phyloP scores from a whole-genome alignment of 140 eudicot species.

The Flaveria floridana region DNA sequence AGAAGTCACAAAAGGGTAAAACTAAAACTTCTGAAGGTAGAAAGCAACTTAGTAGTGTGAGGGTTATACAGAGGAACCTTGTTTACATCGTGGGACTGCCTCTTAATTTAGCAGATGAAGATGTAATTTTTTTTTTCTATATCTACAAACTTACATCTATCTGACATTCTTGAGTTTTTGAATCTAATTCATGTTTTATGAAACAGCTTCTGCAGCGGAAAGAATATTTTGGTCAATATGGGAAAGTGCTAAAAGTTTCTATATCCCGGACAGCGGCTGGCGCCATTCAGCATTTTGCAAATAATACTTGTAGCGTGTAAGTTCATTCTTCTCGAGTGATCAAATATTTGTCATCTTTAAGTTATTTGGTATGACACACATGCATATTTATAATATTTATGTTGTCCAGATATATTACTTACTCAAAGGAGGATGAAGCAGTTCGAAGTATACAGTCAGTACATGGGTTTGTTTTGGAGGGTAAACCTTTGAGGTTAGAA shows the following conservation, averaged over 20 bases:
- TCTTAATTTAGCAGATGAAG: conserved; percentile 88
- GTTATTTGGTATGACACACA: neutral
- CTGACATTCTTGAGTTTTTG: conserved; percentile 1
- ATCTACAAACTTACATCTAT: neutral
- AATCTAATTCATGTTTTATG: conserved; percentile 12
- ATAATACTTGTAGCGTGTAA: conserved; percentile 98
- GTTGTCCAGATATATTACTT: conserved; percentile 76
- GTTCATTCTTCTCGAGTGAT: conserved; percentile 34
- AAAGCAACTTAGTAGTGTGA: conserved; percentile 86
- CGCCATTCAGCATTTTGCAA: conserved; percentile 81
- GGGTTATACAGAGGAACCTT: conserved; percentile 93
- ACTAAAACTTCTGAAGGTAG: conserved; percentile 74
- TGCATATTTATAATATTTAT: neutral
- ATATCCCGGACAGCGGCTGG: conserved; percentile 98
- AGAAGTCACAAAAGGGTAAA: conserved; percentile 80
- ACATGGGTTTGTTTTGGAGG: conserved; percentile 89
- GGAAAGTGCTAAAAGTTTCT: conserved; percentile 93
- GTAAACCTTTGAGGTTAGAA: conserved; percentile 79
- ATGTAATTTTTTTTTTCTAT: conserved; percentile 42
- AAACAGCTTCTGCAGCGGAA: conserved; percentile 78
- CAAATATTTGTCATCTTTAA: neutral
- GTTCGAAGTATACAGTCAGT: conserved; percentile 89
- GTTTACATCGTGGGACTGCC: conserved; percentile 96
- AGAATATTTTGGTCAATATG: conserved; percentile 94
- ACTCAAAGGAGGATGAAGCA: conserved; percentile 92